Evolutionary conservation across 2,329 filamentous ascomycete species (phyloP), one percentile per base, ranked within the genome.

Genomic region (Cadophora sp.): DNA sequence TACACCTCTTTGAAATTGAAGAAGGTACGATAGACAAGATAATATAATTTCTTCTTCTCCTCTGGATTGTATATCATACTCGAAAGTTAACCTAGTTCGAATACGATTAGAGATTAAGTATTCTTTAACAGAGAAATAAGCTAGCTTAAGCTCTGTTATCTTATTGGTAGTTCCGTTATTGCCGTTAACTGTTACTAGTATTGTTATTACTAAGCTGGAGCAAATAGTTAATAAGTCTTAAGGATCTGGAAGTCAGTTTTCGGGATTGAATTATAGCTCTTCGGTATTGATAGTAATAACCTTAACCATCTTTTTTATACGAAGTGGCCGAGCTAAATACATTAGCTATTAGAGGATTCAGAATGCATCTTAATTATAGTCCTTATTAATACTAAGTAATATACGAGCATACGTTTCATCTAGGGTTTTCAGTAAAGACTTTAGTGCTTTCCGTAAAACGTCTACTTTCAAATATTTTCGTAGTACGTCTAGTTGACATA

Each of bases 401-500:
- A 75, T 77, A 34, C 71, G 62, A 31, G 71, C 70, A 63, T 77
- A 75, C 1, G 70, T 74, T 40, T 73, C 67, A 16, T 74, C 72
- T 5, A 76, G 61, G 4, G 70, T 73, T 24, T 60, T 67, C 19
- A 70, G 73, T 58, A 67, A 40, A 59, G 65, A 64, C 51, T 48
- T 58, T 19, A 72, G 64, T 59, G 65, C 51, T 22, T 69, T 64
- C 16, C 46, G 37, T 53, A 73, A 60, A 51, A 51, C 63, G n/a
- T 11, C 34, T 27, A 51, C 29, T 37, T 68, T 67, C 14, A 74
- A 65, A 51, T 74, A 77, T 11, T 72, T 43, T 63, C 68, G 46
- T 29, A 78, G 63, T 76, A 60, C 72, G 43, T 77, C 75, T 24
- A 79, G 50, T 65, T 79, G 75, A 68, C 72, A 76, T 31, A 64